These are phyloP conservation scores for Chaetomiaceae sp. DNA, from an alignment of 2,329 filamentous ascomycete genomes.

Conservation along the genomic window DNA sequence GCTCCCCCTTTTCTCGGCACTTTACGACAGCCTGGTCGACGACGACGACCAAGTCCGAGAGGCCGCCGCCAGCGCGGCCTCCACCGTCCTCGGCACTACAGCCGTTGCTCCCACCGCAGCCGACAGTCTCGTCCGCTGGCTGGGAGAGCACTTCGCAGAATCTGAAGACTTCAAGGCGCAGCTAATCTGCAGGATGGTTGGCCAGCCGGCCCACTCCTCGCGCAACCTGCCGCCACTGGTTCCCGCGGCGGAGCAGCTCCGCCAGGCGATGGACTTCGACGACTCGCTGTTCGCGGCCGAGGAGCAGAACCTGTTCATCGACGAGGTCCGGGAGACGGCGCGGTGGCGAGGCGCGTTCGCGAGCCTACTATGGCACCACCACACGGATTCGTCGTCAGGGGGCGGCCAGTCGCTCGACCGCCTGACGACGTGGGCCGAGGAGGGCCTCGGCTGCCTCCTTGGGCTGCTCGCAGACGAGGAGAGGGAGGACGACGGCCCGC, in stretches of 20 bases:
- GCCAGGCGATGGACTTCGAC: conserved; percentile 46
- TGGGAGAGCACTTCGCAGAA: conserved; percentile 33
- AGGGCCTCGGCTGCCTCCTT: conserved; percentile 17
- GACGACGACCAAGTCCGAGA: conserved; percentile 87
- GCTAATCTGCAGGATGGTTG: conserved; percentile 39
- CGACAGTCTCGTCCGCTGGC: conserved; percentile 38
- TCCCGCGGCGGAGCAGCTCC: conserved; percentile 36
- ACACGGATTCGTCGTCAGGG: too few relatives aligned
- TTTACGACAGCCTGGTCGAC: conserved; percentile 76
- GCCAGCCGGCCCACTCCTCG: conserved; percentile 18
- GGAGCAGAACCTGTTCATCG: conserved; percentile 90
- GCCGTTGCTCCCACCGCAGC: conserved; percentile 45
- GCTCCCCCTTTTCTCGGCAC: conserved; percentile 52
- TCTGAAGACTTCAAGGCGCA: conserved; percentile 34
- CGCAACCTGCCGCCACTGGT: conserved; percentile 16
- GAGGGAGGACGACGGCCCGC: conserved; percentile 19
- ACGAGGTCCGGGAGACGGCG: conserved; percentile 67
- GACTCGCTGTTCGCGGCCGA: conserved; percentile 77
- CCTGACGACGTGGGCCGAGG: conserved; percentile 17
- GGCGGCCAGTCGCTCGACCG: neutral
- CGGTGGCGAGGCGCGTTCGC: conserved; percentile 52
- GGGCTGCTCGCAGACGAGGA: conserved; percentile 8
- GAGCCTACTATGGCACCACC: conserved; percentile 5
- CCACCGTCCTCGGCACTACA: conserved; percentile 37
- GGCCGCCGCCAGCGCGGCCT: conserved; percentile 48